phyloP scores from a whole-genome alignment of 352 stramenopile genomes.

The Globisporangium yorkense region DNA sequence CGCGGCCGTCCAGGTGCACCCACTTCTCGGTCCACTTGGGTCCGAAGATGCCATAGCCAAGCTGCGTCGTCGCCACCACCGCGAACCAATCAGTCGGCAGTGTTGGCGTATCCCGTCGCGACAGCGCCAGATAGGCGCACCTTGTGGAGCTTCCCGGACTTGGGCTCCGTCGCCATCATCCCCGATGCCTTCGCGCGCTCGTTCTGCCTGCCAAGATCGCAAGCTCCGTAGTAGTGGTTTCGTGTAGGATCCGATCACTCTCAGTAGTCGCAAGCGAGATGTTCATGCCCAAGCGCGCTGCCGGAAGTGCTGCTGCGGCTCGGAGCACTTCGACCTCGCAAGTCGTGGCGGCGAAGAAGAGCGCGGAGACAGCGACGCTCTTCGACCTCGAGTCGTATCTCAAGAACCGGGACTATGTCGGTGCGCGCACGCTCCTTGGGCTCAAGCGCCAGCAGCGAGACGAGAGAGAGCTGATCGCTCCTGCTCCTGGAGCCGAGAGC shows the following conservation, averaged over 20 bases:
- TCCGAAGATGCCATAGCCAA: constrained; percentile 48
- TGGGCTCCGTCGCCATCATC: constrained; percentile 36
- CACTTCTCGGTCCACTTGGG: constrained; percentile 79
- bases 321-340: neutral
- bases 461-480: neutral
- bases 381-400: constrained; percentile 20
- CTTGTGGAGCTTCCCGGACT: constrained; percentile 66
- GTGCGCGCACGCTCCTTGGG: constrained; percentile 16
- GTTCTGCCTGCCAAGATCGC: no score
- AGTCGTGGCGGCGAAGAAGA: neutral
- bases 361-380: neutral
- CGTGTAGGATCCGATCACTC: neutral
- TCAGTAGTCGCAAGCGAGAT: neutral
- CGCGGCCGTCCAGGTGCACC: constrained; percentile 62
- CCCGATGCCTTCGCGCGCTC: neutral
- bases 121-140: constrained; percentile 6
- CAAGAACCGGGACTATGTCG: constrained; percentile 16
- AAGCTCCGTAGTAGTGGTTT: no score
- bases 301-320: neutral
- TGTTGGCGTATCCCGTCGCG: neutral
- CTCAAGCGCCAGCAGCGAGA: constrained; percentile 15
- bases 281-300: constrained; percentile 4
- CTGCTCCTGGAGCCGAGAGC: neutral
- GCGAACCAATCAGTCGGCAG: neutral
- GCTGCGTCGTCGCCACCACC: constrained; percentile 17